Percentiles rank a stretch among this genome's conserved stretches.
Evolutionary conservation across 768 basidiomycete species (phyloP).

Genomic region (Rickenella mellea): DNA sequence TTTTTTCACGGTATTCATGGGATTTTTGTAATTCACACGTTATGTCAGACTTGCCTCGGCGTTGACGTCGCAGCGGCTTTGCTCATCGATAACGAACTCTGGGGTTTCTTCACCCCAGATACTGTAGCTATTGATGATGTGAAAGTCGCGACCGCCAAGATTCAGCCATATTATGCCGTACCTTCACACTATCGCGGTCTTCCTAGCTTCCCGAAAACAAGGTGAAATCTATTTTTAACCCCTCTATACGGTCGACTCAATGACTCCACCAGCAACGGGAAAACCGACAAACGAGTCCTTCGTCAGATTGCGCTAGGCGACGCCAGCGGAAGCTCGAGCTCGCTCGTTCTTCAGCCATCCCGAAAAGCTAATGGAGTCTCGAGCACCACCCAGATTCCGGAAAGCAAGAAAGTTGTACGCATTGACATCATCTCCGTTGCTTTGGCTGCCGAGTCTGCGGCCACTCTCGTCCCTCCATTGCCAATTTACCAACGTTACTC

Average conservation of each 20-base stretch:
- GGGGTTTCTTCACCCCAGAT: slow-evolving; percentile 44
- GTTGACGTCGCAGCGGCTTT: slow-evolving; percentile 40
- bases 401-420: background rate
- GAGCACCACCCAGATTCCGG: background rate
- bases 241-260: too few species aligned
- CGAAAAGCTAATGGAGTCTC: background rate
- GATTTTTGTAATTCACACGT: background rate
- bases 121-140: slow-evolving; percentile 28
- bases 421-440: background rate
- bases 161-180: slow-evolving; percentile 53
- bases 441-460: background rate
- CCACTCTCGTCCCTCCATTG: background rate
- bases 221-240: slow-evolving; percentile 17
- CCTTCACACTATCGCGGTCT: slow-evolving; percentile 36
- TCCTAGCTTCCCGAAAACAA: slow-evolving; percentile 41
- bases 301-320: slow-evolving; percentile 9
- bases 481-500: slow-evolving; percentile 21
- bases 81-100: slow-evolving; percentile 41
- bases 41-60: slow-evolving; percentile 26
- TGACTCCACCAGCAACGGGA: slow-evolving; percentile 42
- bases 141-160: slow-evolving; percentile 32
- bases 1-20: background rate
- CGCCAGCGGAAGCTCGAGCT: background rate
- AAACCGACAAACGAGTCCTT: slow-evolving; percentile 16
- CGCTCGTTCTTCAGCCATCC: background rate